Evolutionary conservation across 164 flowering plant genomes (phyloP).

Genomic region (Tetrastigma voinierianum): DNA sequence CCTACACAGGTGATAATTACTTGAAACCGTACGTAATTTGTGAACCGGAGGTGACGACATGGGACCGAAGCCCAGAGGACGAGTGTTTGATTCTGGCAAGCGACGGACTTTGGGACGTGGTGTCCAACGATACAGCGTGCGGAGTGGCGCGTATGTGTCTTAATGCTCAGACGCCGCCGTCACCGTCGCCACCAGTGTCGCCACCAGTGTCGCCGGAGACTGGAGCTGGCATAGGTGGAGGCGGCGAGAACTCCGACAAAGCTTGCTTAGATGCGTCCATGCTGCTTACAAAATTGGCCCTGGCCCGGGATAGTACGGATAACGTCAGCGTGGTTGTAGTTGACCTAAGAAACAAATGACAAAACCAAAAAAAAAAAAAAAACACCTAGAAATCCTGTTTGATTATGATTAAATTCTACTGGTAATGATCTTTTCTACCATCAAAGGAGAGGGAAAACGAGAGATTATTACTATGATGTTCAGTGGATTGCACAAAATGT

Average conservation of each 20-base stretch:
- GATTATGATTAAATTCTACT: too few species aligned
- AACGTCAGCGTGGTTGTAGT: conserved; percentile 50
- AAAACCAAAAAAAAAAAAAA: too few species aligned
- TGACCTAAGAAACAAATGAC: conserved; percentile 26
- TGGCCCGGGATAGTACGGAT: conserved; percentile 44
- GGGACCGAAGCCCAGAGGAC: conserved; percentile 52
- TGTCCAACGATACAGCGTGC: conserved; percentile 67
- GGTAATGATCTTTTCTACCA: too few species aligned
- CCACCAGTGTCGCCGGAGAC: conserved; percentile 25
- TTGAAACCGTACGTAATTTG: conserved; percentile 70
- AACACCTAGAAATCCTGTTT: too few species aligned
- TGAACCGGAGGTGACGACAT: conserved; percentile 66
- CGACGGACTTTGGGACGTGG: conserved; percentile 86
- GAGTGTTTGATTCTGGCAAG: conserved; percentile 78
- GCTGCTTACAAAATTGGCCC: conserved; percentile 43
- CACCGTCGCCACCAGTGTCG: too few species aligned
- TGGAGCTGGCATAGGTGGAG: conserved; percentile 11
- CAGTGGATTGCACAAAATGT: too few species aligned
- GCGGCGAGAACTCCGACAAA: conserved; percentile 50
- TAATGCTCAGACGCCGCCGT: conserved; percentile 30
- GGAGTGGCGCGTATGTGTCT: conserved; percentile 74
- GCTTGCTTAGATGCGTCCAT: conserved; percentile 57
- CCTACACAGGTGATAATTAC: conserved; percentile 52
- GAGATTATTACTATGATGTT: too few species aligned
- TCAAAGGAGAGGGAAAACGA: too few species aligned